Conservation (phyloP, 768 basidiomycete genomes). For the Cyathus striatus region DNA sequence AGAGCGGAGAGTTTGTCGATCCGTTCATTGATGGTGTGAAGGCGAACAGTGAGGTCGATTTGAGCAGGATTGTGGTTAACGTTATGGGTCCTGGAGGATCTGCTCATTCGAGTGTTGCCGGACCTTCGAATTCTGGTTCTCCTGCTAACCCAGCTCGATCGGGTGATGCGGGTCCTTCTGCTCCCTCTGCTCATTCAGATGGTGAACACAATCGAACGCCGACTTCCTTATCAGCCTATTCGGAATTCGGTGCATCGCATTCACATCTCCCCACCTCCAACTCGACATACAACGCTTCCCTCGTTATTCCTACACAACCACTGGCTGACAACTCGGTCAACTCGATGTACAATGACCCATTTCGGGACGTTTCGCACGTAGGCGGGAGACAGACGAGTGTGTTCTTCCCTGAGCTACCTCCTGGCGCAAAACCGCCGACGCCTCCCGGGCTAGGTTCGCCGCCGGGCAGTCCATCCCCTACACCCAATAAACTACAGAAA, state of each 20-base stretch:
- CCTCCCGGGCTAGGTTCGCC: slow-evolving; percentile 9
- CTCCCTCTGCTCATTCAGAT: not conserved
- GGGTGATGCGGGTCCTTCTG: slow-evolving; percentile 1
- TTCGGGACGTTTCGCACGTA: not conserved
- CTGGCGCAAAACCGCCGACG: slow-evolving; percentile 9
- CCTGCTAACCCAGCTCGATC: not conserved
- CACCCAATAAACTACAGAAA: too few species aligned
- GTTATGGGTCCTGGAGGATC: slow-evolving; percentile 36
- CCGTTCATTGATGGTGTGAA: slow-evolving; percentile 22
- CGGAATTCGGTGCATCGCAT: not conserved
- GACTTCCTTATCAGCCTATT: not conserved
- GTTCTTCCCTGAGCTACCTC: slow-evolving; percentile 6
- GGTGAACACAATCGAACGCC: not conserved
- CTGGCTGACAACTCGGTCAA: not conserved
- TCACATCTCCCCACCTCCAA: not conserved
- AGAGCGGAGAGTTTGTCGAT: slow-evolving; percentile 27
- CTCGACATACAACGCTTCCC: not conserved
- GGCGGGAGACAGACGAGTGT: slow-evolving; percentile 1
- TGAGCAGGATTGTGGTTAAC: slow-evolving; percentile 39
- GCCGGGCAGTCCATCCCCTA: too few species aligned
- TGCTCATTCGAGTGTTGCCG: not conserved
- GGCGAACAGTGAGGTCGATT: slow-evolving; percentile 24
- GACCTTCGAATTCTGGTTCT: not conserved
- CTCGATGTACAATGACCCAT: not conserved
- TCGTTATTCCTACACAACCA: not conserved